Evolutionary conservation across 192 early-diverging fungal genomes (phyloP), one percentile per base, ranked within the genome.

Genomic region (Coemansia guatemalensis): DNA sequence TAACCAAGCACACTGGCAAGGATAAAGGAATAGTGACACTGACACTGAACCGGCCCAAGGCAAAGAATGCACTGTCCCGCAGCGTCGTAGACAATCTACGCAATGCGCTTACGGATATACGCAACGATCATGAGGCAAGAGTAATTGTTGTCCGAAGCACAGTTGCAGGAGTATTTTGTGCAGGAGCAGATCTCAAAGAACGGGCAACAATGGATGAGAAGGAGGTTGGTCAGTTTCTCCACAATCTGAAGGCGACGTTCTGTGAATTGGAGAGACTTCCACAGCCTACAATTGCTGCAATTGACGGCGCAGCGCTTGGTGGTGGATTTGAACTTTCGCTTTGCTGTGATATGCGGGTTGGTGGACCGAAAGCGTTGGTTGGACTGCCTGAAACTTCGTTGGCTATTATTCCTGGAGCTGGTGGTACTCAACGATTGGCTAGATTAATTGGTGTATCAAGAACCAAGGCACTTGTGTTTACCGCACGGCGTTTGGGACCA

Each of bases 351-450:
- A 76, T 99, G 62, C 82, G 96, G 8, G 83, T 96, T 30, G 93
- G 90, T 23, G 94, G 94, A 59, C 84, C 75, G 25, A 68, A 85
- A 33, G 90, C 93, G 24, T 86, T 90, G 58, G 78, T 99, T 47
- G 95, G 95, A 11, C 79, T 99, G 48, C 89, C 93, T 2, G 96
- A 99, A 74, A 96, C 96, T 2, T 88, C 85, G 50, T 83, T 97
- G 21, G 95, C 91, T 33, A 97, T 99, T 58, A 97, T 99, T 57
- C 96, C 96, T 26, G 96, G 96, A 32, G 94, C 96, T 44, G 96
- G 96, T 23, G 96, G 96, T 29, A 98, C 96, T 8, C 92, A 96
- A 75, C 87, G 95, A 24, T 81, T 97, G 39, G 86, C 94, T 29
- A 84, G 92, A 24, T 71, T 97, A 50, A 92, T 99, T 58, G 96